Conservation (phyloP, 2,329 filamentous ascomycete species). For the Albifimbria verrucaria region DNA sequence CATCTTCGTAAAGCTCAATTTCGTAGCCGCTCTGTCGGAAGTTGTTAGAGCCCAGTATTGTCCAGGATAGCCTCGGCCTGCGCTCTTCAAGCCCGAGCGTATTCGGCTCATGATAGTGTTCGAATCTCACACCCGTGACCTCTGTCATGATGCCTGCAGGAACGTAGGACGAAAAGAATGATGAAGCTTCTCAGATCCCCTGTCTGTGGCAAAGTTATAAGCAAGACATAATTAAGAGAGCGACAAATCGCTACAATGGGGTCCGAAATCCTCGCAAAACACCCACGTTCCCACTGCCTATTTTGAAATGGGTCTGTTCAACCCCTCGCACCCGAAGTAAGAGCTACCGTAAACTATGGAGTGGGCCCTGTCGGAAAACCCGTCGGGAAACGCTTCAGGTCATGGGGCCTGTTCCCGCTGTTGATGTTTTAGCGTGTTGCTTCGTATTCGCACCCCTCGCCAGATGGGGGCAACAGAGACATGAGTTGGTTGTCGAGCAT, state of each 20-base stretch:
- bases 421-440: too few species aligned
- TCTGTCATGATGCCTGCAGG: not conserved
- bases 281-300: too few species aligned
- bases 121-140: slow-evolving; percentile 7
- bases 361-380: not conserved
- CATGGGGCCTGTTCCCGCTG: not conserved
- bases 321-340: too few species aligned
- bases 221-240: not conserved
- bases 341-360: not conserved
- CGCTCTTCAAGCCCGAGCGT: not conserved
- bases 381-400: not conserved
- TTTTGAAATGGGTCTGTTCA: too few species aligned
- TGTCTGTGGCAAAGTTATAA: not conserved
- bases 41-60: not conserved
- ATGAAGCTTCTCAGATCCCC: not conserved
- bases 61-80: not conserved
- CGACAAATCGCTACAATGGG: not conserved
- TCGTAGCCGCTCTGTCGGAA: not conserved
- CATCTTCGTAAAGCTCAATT: not conserved
- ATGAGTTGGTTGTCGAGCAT: too few species aligned
- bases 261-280: not conserved
- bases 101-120: slow-evolving; percentile 8
- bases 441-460: too few species aligned
- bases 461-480: too few species aligned
- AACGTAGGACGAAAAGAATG: not conserved